Conservation (phyloP, 345 rosid genomes). For the Alliaria petiolata region DNA sequence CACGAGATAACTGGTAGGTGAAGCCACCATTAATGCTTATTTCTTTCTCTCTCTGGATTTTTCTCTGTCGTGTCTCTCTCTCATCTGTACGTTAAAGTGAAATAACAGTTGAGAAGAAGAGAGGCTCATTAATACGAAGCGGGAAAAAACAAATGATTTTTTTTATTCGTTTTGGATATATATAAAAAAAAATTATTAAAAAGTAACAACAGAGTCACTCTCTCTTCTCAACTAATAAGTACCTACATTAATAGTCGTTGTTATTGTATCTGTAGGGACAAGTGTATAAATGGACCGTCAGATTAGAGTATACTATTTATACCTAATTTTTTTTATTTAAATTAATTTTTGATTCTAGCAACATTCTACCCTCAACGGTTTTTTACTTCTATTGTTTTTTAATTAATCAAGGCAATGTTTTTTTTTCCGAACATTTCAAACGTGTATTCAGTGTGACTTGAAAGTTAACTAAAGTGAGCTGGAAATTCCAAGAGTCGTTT, state of each 20-base stretch:
- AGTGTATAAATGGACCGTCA: constrained; percentile 17
- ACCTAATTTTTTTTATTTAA: neutral
- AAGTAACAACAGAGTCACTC: too few species aligned
- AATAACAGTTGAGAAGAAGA: constrained; percentile 27
- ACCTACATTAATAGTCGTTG: neutral
- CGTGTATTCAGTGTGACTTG: neutral
- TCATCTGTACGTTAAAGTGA: constrained; percentile 20
- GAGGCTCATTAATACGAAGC: constrained; percentile 34
- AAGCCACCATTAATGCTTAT: constrained; percentile 27
- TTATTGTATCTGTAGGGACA: constrained; percentile 4
- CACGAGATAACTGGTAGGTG: constrained; percentile 28
- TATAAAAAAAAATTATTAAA: neutral
- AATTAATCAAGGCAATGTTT: neutral
- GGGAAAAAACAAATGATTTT: constrained; percentile 17
- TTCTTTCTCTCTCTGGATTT: neutral
- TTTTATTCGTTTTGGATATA: neutral
- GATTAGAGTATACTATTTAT: neutral
- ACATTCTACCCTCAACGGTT: constrained; percentile 12
- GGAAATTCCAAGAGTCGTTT: neutral
- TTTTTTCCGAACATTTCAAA: neutral
- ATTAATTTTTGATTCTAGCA: constrained; percentile 1
- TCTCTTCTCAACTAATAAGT: neutral
- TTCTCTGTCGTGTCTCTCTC: neutral
- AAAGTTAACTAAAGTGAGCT: neutral
- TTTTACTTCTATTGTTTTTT: neutral